Base-by-base conservation (phyloP, 202 grass and related monocot species). In the Eragrostis tef region DNA sequence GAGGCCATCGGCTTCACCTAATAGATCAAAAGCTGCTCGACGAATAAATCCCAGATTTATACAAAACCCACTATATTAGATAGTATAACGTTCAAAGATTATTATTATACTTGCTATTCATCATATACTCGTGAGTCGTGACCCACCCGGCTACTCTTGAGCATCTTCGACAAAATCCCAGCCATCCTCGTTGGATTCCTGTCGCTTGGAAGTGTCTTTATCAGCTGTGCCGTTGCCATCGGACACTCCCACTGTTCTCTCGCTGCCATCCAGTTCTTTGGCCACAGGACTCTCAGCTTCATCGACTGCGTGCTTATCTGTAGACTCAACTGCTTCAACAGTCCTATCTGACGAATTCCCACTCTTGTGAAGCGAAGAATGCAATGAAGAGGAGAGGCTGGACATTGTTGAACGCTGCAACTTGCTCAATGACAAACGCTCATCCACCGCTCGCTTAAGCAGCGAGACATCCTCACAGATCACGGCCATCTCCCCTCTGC, bases 381-480 rank as follows among this genome's bases (percentile, higher is more conserved):
- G 84, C 20, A 65, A 20, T 5, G 92, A 94, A 79, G 91, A 84
- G 21, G 86, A 82, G 13, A 93, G 86, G 76, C 86, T 93, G 3
- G 88, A 89, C n/a, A 89, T 77, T 61, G 75, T 68, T 36, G 86
- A 91, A 63, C 77, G 71, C 22, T 87, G 73, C 73, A 93, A 74
- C 82, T 87, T 91, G 52, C 79, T 87, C 73, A 89, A 77, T 34
- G 88, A 75, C 17, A 94, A 6, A 46, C 59, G 79, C 22, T 56
- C 82, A 68, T 94, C 81, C 67, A 98, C 90, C 85, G 89, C 90
- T 93, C 56, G 86, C 89, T 98, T 98, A 0, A 94, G 88, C 46
- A 44, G 51, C 10, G 65, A 86, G 17, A 94, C 85, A 53, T 94
- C 90, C 64, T 98, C 94, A 77, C 79, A 91, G n/a, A 94, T 82